These are phyloP conservation scores for Datura wrightii DNA, from an alignment of 257 asterid genomes.

Conservation along the genomic window DNA sequence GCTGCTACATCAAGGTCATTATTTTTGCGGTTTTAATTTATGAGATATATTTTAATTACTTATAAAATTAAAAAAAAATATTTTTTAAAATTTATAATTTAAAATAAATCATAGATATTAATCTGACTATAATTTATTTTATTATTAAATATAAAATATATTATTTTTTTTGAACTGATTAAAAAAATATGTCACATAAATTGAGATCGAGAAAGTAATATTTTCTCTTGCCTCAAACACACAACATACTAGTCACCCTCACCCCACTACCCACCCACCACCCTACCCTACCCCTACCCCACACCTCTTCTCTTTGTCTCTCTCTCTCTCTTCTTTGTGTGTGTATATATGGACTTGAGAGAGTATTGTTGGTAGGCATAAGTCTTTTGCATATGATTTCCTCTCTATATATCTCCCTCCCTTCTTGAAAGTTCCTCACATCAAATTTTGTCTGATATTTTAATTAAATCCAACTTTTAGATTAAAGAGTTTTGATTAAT, in stretches of 20 bases:
- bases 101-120: no score
- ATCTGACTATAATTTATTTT: no score
- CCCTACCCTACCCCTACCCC: neutral
- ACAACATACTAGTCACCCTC: neutral
- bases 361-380: neutral
- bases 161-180: no score
- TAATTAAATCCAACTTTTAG: no score
- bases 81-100: no score
- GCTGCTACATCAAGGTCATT: neutral
- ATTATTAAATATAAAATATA: no score
- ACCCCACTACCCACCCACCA: neutral
- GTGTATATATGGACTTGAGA: neutral
- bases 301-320: neutral
- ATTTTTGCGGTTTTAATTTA: no score
- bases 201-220: no score
- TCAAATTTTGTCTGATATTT: neutral
- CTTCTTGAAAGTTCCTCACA: neutral
- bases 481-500: neutral
- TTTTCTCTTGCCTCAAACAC: neutral
- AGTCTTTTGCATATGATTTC: neutral
- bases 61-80: no score
- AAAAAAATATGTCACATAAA: no score
- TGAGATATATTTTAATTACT: no score
- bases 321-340: neutral
- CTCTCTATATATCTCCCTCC: neutral